Base-by-base conservation (phyloP, 306 rosid species). In the Fragaria ananassa region DNA sequence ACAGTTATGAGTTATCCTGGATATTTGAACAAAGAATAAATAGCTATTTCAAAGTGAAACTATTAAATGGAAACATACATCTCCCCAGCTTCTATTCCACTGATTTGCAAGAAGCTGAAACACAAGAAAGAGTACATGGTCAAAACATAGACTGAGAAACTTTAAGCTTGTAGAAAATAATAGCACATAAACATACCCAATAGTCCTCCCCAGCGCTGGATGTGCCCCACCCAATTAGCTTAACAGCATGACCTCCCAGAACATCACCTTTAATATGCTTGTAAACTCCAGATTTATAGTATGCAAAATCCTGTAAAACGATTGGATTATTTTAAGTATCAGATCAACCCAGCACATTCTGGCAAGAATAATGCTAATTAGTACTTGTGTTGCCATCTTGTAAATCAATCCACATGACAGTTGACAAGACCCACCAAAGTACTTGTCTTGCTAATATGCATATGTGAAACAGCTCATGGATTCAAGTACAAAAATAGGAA, bases 281-380 rank as follows among this genome's bases (percentile, higher is more conserved):
- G 96, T 95, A 95, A 81, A 95, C 97, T 79, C 98, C 98, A 69
- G 97, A 92, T 84, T 90, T 92, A 80, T 95, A 95, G 91, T 92
- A 91, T 68, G 98, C 98, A 70, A 95, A 92, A 85, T 95, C 98
- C 98, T 95, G 90, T 37, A 69, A 74, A 84, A 78, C 44, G 25
- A 62, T 79, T 39, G 15, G 45, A 74, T 47, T 50, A 83, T 58
- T 18, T 39, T 31, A 51, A 68, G 58, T 41, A 21, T 68, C 58
- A 72, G 45, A 76, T 56, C 42, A 8, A 47, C 18, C 68, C 68
- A 19, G 6, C 34, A 8, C 15, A 37, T 35, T 14, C 69, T n/a
- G n/a, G n/a, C 13, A 18, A 25, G 35, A 21, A 13, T 72, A 42
- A 60, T n/a, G 54, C 14, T 70, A 29, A 49, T 17, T 23, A 7